Percentiles rank a stretch among this genome's conserved stretches.
Conservation (phyloP, 208 protist genomes). For the Leishmania guyanensis region DNA sequence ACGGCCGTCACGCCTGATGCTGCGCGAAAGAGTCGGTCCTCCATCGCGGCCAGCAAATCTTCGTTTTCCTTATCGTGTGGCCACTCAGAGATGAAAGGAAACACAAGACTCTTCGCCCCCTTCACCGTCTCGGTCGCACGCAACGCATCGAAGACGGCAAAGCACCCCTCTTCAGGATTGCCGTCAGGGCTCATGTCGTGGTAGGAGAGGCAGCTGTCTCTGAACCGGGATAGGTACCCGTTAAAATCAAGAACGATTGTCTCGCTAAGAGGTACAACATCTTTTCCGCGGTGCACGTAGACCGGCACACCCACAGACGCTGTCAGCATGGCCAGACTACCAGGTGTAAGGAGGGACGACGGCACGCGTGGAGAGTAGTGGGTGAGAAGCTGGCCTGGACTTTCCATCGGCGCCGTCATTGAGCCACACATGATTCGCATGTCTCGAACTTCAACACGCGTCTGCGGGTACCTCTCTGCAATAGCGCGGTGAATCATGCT, state of each 20-base stretch:
- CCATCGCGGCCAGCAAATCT: slow-evolving; percentile 80
- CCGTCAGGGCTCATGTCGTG: slow-evolving; percentile 64
- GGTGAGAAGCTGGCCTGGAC: slow-evolving; percentile 91
- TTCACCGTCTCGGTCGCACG: slow-evolving; percentile 79
- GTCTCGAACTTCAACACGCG: slow-evolving; percentile 67
- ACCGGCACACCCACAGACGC: slow-evolving; percentile 6
- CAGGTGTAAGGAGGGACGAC: slow-evolving; percentile 71
- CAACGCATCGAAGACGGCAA: slow-evolving; percentile 81
- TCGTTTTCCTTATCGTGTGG: slow-evolving; percentile 31
- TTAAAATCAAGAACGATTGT: slow-evolving; percentile 82
- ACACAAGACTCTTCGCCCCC: slow-evolving; percentile 65
- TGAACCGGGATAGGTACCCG: slow-evolving; percentile 43
- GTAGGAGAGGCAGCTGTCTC: slow-evolving; percentile 55
- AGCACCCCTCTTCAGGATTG: slow-evolving; percentile 69
- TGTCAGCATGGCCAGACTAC: slow-evolving; percentile 35
- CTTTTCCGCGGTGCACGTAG: slow-evolving; percentile 37
- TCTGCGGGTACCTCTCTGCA: slow-evolving; percentile 37
- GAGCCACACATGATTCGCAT: slow-evolving; percentile 48
- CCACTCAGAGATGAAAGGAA: slow-evolving; percentile 90
- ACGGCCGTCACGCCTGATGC: slow-evolving; percentile 81
- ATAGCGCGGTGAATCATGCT: slow-evolving; percentile 67
- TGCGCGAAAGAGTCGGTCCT: slow-evolving; percentile 90
- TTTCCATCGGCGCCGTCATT: slow-evolving; percentile 70
- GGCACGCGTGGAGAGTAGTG: slow-evolving; percentile 89
- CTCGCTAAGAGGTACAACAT: slow-evolving; percentile 29